A percentile compares a stretch with the other conserved stretches of the same genome.
Conservation (phyloP, 148 eudicot genomes). For the Bassia scoparia region DNA sequence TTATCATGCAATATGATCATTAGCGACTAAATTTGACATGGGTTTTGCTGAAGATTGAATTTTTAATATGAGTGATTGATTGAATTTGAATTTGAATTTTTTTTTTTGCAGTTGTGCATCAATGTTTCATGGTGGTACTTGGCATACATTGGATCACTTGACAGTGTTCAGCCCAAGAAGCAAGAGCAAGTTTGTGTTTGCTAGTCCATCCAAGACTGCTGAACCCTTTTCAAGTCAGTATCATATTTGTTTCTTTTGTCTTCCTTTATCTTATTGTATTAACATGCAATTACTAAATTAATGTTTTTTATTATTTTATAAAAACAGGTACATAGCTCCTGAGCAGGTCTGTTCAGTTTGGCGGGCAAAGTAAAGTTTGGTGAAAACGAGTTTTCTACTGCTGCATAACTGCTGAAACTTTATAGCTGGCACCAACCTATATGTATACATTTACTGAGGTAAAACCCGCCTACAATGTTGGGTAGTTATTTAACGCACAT, state of each 20-base stretch:
- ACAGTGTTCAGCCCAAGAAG: slow-evolving; percentile 68
- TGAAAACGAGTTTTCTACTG: slow-evolving; percentile 49
- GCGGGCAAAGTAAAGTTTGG: slow-evolving; percentile 66
- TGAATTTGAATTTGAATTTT: too few relatives aligned
- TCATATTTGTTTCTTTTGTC: neutral
- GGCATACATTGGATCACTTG: slow-evolving; percentile 55
- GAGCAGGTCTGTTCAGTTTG: slow-evolving; percentile 67
- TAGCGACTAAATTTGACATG: neutral
- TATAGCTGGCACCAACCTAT: slow-evolving; percentile 53
- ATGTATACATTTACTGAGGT: slow-evolving; percentile 64
- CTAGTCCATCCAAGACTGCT: slow-evolving; percentile 62
- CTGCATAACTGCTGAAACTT: slow-evolving; percentile 56
- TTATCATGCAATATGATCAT: slow-evolving; percentile 1
- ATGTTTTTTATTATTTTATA: neutral
- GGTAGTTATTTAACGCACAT: too few relatives aligned
- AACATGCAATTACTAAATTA: too few relatives aligned
- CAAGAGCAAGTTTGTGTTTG: slow-evolving; percentile 80
- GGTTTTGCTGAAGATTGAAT: slow-evolving; percentile 8
- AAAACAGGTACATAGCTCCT: slow-evolving; percentile 57
- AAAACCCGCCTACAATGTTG: too few relatives aligned
- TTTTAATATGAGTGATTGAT: too few relatives aligned
- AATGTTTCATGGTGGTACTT: slow-evolving; percentile 88
- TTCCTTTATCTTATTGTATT: neutral
- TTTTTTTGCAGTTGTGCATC: slow-evolving; percentile 49
- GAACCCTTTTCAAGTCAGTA: slow-evolving; percentile 73